These are phyloP conservation scores for Chrysochromulina tobinii DNA, from an alignment of 78 protist species.

Conservation along the genomic window DNA sequence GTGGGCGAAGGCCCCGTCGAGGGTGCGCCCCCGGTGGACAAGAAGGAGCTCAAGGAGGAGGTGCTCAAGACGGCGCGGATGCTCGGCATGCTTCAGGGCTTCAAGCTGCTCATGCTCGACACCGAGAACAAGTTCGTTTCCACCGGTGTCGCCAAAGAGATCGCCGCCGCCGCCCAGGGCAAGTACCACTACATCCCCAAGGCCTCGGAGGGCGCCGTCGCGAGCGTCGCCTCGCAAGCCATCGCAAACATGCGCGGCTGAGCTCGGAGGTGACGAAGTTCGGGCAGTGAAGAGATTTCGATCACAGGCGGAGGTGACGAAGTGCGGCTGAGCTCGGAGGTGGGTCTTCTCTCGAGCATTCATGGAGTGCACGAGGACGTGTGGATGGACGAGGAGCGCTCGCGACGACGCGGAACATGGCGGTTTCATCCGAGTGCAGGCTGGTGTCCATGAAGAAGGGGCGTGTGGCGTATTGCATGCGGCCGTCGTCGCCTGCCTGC, in stretches of 20 bases:
- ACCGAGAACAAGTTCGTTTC: constrained; percentile 29
- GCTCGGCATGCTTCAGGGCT: not conserved
- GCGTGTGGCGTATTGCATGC: no score
- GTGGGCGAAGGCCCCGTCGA: not conserved
- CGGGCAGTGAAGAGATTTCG: not conserved
- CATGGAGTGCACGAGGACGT: no score
- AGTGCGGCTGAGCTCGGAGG: not conserved
- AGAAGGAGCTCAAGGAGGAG: constrained; percentile 46
- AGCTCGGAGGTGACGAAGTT: not conserved
- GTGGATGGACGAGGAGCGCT: no score
- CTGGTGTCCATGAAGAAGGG: not conserved
- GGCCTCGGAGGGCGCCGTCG: constrained; percentile 9
- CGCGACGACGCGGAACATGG: no score
- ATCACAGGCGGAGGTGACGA: not conserved
- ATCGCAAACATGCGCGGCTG: not conserved
- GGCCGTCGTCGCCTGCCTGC: no score
- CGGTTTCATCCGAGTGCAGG: not conserved
- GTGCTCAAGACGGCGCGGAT: constrained; percentile 34
- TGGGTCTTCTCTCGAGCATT: no score
- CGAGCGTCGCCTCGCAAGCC: constrained; percentile 7
- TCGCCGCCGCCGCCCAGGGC: not conserved
- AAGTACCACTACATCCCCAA: constrained; percentile 43
- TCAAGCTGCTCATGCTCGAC: constrained; percentile 28
- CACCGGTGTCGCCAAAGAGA: constrained; percentile 14
- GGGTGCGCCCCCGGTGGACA: not conserved